Percentiles rank a stretch among this genome's conserved stretches.
Evolutionary conservation across 371 early-diverging fungal genomes (phyloP).

Genomic region (Mucor plumbeus): DNA sequence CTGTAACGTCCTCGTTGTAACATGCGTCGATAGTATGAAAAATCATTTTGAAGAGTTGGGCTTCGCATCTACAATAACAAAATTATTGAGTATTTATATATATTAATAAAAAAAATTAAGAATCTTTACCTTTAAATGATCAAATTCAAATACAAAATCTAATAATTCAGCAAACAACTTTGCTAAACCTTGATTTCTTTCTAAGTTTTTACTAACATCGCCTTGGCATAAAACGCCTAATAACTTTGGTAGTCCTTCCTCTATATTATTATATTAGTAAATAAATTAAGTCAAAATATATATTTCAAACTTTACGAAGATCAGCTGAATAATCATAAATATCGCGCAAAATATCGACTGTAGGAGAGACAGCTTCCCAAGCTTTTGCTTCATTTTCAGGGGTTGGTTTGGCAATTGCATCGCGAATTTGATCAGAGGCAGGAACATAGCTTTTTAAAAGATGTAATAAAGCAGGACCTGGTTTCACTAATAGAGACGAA

Average conservation of each 20-base stretch:
- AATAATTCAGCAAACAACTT: slow-evolving; percentile 81
- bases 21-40: slow-evolving; percentile 94
- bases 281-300: neutral
- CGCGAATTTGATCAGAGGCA: slow-evolving; percentile 43
- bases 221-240: slow-evolving; percentile 68
- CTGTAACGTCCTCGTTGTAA: slow-evolving; percentile 70
- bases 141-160: slow-evolving; percentile 88
- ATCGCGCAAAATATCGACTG: slow-evolving; percentile 75
- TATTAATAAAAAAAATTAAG: neutral
- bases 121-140: slow-evolving; percentile 35
- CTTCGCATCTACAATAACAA: slow-evolving; percentile 74
- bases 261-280: slow-evolving; percentile 9
- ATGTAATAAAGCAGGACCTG: slow-evolving; percentile 51
- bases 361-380: slow-evolving; percentile 83
- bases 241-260: slow-evolving; percentile 22
- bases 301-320: slow-evolving; percentile 58
- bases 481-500: slow-evolving; percentile 47
- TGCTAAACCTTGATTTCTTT: slow-evolving; percentile 78
- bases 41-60: slow-evolving; percentile 94
- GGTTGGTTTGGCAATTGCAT: slow-evolving; percentile 84
- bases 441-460: slow-evolving; percentile 58
- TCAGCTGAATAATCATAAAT: slow-evolving; percentile 79
- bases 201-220: slow-evolving; percentile 71
- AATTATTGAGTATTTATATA: neutral
- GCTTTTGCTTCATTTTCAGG: slow-evolving; percentile 84